These are phyloP conservation scores for Metarhizium guizhouense DNA, from an alignment of 2,329 filamentous ascomycete species.

Conservation along the genomic window DNA sequence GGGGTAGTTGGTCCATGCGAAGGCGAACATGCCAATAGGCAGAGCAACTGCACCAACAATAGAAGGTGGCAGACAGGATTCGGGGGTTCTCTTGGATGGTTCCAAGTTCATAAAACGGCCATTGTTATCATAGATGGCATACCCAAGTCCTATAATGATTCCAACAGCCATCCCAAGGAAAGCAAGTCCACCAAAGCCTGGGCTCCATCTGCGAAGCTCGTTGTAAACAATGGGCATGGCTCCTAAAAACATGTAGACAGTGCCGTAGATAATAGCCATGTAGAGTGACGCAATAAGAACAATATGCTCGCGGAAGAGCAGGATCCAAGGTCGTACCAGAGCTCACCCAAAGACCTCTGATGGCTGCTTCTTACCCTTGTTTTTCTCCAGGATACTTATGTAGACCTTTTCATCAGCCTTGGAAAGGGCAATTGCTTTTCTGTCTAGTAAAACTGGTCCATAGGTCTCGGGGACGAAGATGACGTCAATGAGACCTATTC, in stretches of 20 bases:
- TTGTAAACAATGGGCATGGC: constrained; percentile 49
- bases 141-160: too few relatives aligned
- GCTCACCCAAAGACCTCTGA: background rate
- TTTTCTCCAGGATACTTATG: background rate
- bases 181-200: constrained; percentile 42
- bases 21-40: too few relatives aligned
- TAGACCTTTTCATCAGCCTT: background rate
- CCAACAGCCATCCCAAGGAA: constrained; percentile 54
- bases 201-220: constrained; percentile 37
- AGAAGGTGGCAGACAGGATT: too few relatives aligned
- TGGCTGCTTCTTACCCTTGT: background rate
- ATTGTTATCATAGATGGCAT: too few relatives aligned
- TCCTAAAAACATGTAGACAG: constrained; percentile 38
- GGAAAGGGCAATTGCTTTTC: background rate
- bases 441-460: too few relatives aligned
- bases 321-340: constrained; percentile 42
- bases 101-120: too few relatives aligned
- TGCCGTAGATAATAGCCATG: constrained; percentile 43
- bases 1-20: too few relatives aligned
- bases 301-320: constrained; percentile 54
- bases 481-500: too few relatives aligned
- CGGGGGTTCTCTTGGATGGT: too few relatives aligned
- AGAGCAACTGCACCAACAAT: too few relatives aligned
- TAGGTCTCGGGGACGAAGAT: too few relatives aligned
- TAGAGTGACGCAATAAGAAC: constrained; percentile 50